phyloP scores from a whole-genome alignment of 2,329 filamentous ascomycete genomes.

The Nemania diffusa region DNA sequence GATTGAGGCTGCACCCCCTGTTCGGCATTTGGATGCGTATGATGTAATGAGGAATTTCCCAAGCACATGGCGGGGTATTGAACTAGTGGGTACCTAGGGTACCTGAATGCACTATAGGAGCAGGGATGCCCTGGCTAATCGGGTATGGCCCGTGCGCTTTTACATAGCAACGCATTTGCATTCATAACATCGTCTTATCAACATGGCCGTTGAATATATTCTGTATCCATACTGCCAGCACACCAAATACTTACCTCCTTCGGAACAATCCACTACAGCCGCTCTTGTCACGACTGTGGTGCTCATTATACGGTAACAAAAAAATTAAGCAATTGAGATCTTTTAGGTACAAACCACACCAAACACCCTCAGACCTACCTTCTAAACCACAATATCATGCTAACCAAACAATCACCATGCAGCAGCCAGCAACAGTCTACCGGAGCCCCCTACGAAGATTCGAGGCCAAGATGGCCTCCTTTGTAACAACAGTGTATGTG shows the following conservation, averaged over 20 bases:
- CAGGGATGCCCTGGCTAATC: slow-evolving; percentile 26
- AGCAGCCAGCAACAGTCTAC: slow-evolving; percentile 33
- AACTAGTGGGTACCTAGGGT: too few species aligned
- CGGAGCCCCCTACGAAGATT: slow-evolving; percentile 37
- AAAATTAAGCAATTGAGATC: slow-evolving; percentile 14
- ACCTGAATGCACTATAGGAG: too few species aligned
- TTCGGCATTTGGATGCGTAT: not conserved
- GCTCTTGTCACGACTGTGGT: not conserved
- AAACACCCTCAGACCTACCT: not conserved
- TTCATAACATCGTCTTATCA: slow-evolving; percentile 33
- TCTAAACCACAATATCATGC: slow-evolving; percentile 30
- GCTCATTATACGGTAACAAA: not conserved
- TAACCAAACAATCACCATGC: slow-evolving; percentile 42
- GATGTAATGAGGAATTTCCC: not conserved
- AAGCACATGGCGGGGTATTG: not conserved
- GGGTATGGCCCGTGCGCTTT: slow-evolving; percentile 23
- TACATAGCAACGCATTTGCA: slow-evolving; percentile 33
- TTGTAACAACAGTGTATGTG: slow-evolving; percentile 73
- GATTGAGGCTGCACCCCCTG: not conserved
- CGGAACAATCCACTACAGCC: slow-evolving; percentile 1
- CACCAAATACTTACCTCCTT: slow-evolving; percentile 21
- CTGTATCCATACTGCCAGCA: slow-evolving; percentile 27
- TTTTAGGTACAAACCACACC: slow-evolving; percentile 11
- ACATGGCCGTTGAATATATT: slow-evolving; percentile 11
- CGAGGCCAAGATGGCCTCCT: slow-evolving; percentile 71